Base-by-base conservation (phyloP, 345 rosid genomes). In the Sonneratia alba region DNA sequence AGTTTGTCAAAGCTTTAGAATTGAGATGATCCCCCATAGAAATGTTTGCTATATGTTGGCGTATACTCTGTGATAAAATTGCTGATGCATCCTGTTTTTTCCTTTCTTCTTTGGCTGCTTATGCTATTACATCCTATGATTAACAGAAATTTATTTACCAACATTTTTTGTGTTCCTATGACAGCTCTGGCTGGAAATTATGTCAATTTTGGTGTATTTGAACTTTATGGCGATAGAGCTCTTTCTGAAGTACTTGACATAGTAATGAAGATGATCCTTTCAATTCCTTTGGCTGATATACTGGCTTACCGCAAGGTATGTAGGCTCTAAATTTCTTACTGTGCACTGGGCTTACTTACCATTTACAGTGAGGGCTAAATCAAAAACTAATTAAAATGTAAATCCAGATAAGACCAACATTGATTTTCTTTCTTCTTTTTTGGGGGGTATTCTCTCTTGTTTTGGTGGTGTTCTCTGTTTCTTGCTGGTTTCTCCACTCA, bases 121-220 rank as follows among this genome's bases (percentile, higher is more conserved):
- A 38, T 56, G n/a, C 47, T 12, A 15, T 34, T 9, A 2, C 21
- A 55, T 24, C 14, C 10, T 9, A 37, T 36, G 21, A 48, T 38
- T 8, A 43, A 36, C 22, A 7, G 43, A 7, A 22, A 38, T 18
- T 59, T 18, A 36, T 36, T n/a, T 7, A 7, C 62, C 21, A n/a
- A 36, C 66, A 27, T 15, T 21, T 66, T 18, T 10, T 57, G 10
- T 70, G 13, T 75, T 66, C 40, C 13, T 66, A 78, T 87, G 74
- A 76, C 93, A 96, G 99, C 97, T 74, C 89, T 96, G 75, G 82
- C 92, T 0, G 99, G 99, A 74, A 92, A 89, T 75, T 92, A 92
- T 77, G 93, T 89, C 77, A 96, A 96, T 77, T 96, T 96, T 62
- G 98, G 99, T 68, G 99, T 96, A 62, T 92, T 96, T 79, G 99